Percentiles rank a stretch among this genome's conserved stretches.
Evolutionary conservation across 306 rosid genomes (phyloP).

Genomic region (Cucurbita maxima): DNA sequence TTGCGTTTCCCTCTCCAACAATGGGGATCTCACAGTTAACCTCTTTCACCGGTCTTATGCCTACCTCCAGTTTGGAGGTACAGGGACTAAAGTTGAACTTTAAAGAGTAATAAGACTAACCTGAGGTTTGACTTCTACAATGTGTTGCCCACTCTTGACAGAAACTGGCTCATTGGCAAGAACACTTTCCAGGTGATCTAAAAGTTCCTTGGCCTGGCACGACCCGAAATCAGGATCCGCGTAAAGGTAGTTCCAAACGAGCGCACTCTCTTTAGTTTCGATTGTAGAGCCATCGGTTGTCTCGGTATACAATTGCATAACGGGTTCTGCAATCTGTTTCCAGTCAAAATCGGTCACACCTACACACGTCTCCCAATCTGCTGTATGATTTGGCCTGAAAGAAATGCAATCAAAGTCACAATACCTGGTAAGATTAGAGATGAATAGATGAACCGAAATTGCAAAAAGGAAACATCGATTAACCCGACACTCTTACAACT

Average conservation of each 20-base stretch:
- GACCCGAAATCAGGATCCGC: slow-evolving; percentile 86
- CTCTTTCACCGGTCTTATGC: too few relatives aligned
- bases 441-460: neutral
- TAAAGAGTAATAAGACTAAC: slow-evolving; percentile 15
- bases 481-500: too few relatives aligned
- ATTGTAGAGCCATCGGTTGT: slow-evolving; percentile 83
- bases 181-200: slow-evolving; percentile 87
- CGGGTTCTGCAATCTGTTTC: slow-evolving; percentile 81
- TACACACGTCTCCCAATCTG: slow-evolving; percentile 67
- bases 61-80: too few relatives aligned
- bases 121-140: slow-evolving; percentile 97
- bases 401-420: neutral
- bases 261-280: slow-evolving; percentile 75
- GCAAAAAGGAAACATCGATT: neutral
- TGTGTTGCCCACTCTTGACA: slow-evolving; percentile 65
- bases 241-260: slow-evolving; percentile 73
- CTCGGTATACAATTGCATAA: slow-evolving; percentile 70
- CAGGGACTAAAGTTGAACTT: neutral
- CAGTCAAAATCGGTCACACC: slow-evolving; percentile 49
- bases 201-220: slow-evolving; percentile 87
- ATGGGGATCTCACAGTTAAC: too few relatives aligned
- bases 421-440: neutral
- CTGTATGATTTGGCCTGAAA: slow-evolving; percentile 42
- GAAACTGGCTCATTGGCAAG: slow-evolving; percentile 84
- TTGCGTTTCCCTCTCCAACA: too few relatives aligned